phyloP scores from a whole-genome alignment of 2,329 filamentous ascomycete genomes.

The Penicillium capsulatum region DNA sequence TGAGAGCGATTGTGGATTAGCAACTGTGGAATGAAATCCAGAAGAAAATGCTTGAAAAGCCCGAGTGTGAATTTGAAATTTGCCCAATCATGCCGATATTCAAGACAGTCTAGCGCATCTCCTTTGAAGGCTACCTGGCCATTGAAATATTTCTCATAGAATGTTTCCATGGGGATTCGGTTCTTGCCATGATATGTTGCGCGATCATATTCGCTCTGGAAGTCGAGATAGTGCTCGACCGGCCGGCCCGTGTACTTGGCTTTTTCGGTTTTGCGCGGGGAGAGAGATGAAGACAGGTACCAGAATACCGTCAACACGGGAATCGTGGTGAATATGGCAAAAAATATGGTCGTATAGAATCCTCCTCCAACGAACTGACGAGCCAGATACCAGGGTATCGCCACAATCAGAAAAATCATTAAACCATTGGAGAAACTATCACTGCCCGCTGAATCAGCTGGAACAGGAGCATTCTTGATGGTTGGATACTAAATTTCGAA shows the following conservation, averaged over 20 bases:
- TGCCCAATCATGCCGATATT: slow-evolving; percentile 96
- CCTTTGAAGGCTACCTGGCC: slow-evolving; percentile 94
- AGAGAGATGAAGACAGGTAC: slow-evolving; percentile 72
- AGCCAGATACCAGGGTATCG: slow-evolving; percentile 73
- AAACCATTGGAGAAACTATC: slow-evolving; percentile 82
- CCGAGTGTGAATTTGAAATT: slow-evolving; percentile 85
- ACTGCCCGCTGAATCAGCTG: slow-evolving; percentile 77
- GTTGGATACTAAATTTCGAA: slow-evolving; percentile 62
- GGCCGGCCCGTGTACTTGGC: slow-evolving; percentile 78
- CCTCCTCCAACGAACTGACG: slow-evolving; percentile 83
- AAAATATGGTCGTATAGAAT: slow-evolving; percentile 81
- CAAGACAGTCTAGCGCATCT: slow-evolving; percentile 80
- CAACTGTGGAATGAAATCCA: slow-evolving; percentile 81
- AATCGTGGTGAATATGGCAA: slow-evolving; percentile 70
- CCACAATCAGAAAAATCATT: slow-evolving; percentile 65
- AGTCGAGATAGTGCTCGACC: slow-evolving; percentile 74
- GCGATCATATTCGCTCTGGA: slow-evolving; percentile 46
- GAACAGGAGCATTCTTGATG: slow-evolving; percentile 92
- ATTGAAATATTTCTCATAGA: slow-evolving; percentile 97
- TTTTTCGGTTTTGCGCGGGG: slow-evolving; percentile 90
- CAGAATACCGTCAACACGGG: slow-evolving; percentile 81
- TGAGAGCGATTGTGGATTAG: slow-evolving; percentile 90
- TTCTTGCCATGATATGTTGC: slow-evolving; percentile 48
- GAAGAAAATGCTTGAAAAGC: slow-evolving; percentile 83
- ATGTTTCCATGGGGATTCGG: slow-evolving; percentile 64